phyloP scores from a whole-genome alignment of 805 yeast species.

The Maudiozyma pseudohumilis region DNA sequence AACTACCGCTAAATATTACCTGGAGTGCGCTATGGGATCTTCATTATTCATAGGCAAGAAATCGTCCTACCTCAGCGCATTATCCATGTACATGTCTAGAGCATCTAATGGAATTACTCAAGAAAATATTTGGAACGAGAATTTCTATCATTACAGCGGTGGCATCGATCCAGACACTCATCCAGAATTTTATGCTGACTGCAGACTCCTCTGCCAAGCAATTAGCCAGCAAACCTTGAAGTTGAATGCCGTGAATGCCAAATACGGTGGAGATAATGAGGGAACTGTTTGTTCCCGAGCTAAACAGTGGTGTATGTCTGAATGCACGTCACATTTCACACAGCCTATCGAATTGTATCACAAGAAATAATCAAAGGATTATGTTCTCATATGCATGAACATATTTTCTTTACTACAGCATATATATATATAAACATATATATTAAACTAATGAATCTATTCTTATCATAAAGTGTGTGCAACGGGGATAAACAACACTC shows the following conservation, averaged over 20 bases:
- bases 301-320: too few species aligned
- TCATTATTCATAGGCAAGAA: constrained; percentile 60
- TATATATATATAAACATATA: too few species aligned
- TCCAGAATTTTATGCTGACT: constrained; percentile 13
- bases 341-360: too few species aligned
- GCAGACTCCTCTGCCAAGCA: constrained; percentile 21
- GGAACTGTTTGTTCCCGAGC: too few species aligned
- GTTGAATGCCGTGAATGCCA: constrained; percentile 19
- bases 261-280: constrained; percentile 17
- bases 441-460: too few species aligned
- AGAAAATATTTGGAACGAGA: constrained; percentile 21
- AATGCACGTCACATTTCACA: too few species aligned
- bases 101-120: constrained; percentile 38
- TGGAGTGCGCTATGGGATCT: constrained; percentile 71
- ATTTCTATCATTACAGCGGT: constrained; percentile 21
- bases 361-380: too few species aligned
- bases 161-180: constrained; percentile 19
- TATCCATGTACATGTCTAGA: constrained; percentile 78
- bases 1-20: constrained; percentile 72
- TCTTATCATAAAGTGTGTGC: too few species aligned
- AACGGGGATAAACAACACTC: too few species aligned
- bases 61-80: constrained; percentile 78
- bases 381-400: too few species aligned
- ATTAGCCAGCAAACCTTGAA: constrained; percentile 23
- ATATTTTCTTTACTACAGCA: too few species aligned